Evolutionary conservation across 805 yeast genomes (phyloP), one percentile per base, ranked within the genome.

Genomic region (Teunomyces gatunensis): DNA sequence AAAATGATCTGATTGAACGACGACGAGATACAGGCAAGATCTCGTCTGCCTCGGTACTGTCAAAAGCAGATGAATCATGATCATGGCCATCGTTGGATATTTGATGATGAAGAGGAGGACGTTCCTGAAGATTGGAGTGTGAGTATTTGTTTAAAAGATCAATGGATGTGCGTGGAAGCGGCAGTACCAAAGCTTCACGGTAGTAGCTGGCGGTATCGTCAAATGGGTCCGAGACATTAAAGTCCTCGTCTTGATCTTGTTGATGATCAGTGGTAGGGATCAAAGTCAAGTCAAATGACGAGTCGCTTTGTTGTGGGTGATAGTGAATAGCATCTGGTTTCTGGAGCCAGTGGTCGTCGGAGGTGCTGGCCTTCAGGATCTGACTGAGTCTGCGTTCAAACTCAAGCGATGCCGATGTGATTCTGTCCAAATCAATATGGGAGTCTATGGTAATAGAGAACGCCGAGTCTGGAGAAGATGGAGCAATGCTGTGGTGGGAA

Each of bases 351-450:
- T 12, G 17, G 6, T 23, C 18, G 29, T n/a, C 18, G 9, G 23
- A 18, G 5, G n/a, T n/a, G 39, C n/a, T 20, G n/a, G 23, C 9
- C 13, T 20, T 35, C 9, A 17, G 20, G n/a, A 35, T 20, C 20
- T 20, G 29, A 15, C 40, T 37, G 6, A 37, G 25, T 4, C 40
- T 12, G 40, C 29, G 40, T 28, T 48, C 39, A 35, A 48, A 40
- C 15, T 41, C 41, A 11, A 12, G n/a, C n/a, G 43, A 36, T n/a
- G 40, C 48, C 11, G 12, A 13, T 7, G 48, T 45, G 25, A 48
- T 37, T 11, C 33, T 23, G 34, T 48, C 51, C 46, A 48, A 45
- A 35, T 48, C 51, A 12, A 47, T 47, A 18, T n/a, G 28, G 29
- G 40, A 15, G 15, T 12, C 17, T 9, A 37, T 6, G 6, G 15